Base-by-base conservation (phyloP, 1,284 basidiomycete species). In the Pseudozyma tsukubaensis region DNA sequence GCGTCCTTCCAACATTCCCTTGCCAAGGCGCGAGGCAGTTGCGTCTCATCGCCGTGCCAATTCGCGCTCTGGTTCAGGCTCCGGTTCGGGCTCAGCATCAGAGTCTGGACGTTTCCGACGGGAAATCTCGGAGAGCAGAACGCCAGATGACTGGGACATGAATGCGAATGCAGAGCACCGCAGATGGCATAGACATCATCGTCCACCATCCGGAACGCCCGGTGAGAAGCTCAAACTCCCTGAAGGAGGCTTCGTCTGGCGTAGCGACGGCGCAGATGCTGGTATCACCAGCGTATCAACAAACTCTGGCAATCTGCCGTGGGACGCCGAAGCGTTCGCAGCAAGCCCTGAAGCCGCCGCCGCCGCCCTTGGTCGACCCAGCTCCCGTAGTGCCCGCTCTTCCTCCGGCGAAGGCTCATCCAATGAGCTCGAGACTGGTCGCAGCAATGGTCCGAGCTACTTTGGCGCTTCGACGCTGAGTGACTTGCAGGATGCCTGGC, bases 201-300 rank as follows among this genome's bases (percentile, higher is more conserved):
- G 69, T 10, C 76, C 72, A 12, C 70, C 70, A 6, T 58, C 70
- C 11, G 65, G 49, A 36, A 59, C 59, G 16, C 45, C 64, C 4
- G 55, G 62, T 18, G 70, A 76, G 14, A 65, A 62, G 32, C 44
- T 73, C 45, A 76, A 67, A 44, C 55, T 77, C n/a, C 77, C 73
- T n/a, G 53, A 76, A 45, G 78, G 75, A 1, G 75, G 69, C 4
- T 79, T 80, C 19, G 67, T 77, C 9, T 79, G 77, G 78, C 59
- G 74, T 11, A 72, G 73, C 53, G 69, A 76, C 9, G 65, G 69
- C n/a, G 64, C 48, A 8, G 61, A 73, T 36, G 65, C 65, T 1
- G 72, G 63, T 2, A 59, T 71, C 35, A 55, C 68, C 2, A 64
- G 64, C 44, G 13, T 60, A n/a, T 50, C 55, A 3, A 58, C 55